Conservation (phyloP, 2,329 filamentous ascomycete genomes). For the Teratosphaeria pseudoeucalypti region DNA sequence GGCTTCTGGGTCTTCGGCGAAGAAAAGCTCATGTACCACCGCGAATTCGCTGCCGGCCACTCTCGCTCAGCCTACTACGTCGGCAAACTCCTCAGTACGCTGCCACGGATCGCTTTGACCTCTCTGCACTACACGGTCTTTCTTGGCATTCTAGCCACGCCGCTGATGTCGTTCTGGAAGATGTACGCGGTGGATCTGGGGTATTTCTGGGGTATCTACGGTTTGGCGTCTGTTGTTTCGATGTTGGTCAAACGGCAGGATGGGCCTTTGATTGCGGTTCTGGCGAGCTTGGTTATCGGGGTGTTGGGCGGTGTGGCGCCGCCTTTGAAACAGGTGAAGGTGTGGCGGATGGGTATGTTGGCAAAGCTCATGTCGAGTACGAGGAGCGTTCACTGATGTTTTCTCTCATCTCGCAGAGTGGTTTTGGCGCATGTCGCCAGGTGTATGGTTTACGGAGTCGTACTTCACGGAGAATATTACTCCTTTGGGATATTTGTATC, state of each 20-base stretch:
- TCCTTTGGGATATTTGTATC: conserved; percentile 42
- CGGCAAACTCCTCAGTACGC: conserved; percentile 43
- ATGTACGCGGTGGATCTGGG: conserved; percentile 43
- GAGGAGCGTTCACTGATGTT: conserved; percentile 13
- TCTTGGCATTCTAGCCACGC: conserved; percentile 39
- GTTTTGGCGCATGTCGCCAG: conserved; percentile 46
- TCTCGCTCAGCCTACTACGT: conserved; percentile 47
- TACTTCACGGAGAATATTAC: conserved; percentile 45
- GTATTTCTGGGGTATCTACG: conserved; percentile 52
- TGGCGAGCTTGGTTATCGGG: conserved; percentile 44
- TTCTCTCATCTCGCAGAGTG: conserved; percentile 14
- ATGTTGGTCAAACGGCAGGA: conserved; percentile 48
- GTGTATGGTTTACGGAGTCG: conserved; percentile 46
- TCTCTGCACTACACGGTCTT: conserved; percentile 47
- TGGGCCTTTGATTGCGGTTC: conserved; percentile 46
- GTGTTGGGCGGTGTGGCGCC: conserved; percentile 47
- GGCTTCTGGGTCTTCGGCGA: conserved; percentile 49
- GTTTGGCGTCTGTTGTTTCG: conserved; percentile 42
- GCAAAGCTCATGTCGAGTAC: conserved; percentile 13
- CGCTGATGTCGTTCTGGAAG: conserved; percentile 39
- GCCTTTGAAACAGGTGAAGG: conserved; percentile 37
- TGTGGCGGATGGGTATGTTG: conserved; percentile 35
- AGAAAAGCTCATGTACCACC: conserved; percentile 44
- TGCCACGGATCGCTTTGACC: conserved; percentile 42
- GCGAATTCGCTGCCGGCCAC: conserved; percentile 48